These are phyloP conservation scores for Prasinococcaceae sp. DNA, from an alignment of 139 green algal species.

Conservation along the genomic window DNA sequence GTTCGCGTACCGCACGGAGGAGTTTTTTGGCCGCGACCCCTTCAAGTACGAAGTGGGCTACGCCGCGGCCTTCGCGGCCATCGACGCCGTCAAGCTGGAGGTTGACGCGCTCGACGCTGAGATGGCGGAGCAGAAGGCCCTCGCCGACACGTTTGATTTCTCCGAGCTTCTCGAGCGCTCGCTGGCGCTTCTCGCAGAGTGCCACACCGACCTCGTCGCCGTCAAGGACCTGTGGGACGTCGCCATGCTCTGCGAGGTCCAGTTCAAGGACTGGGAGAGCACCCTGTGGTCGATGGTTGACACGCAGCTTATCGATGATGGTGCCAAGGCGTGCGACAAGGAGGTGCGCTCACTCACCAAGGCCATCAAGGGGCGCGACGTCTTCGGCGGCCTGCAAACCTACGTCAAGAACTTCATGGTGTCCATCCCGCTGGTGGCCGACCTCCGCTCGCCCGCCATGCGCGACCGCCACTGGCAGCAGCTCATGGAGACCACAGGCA, in stretches of 20 bases:
- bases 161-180: constrained; percentile 23
- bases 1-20: constrained; percentile 9
- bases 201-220: constrained; percentile 43
- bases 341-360: constrained; percentile 44
- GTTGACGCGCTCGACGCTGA: constrained; percentile 15
- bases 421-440: constrained; percentile 55
- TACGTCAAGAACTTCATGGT: constrained; percentile 64
- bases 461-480: constrained; percentile 57
- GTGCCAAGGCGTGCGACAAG: constrained; percentile 69
- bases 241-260: constrained; percentile 42
- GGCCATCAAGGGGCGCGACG: constrained; percentile 45
- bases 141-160: constrained; percentile 73
- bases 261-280: constrained; percentile 52
- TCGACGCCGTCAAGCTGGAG: constrained; percentile 31
- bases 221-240: constrained; percentile 67
- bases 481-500: constrained; percentile 59
- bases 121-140: constrained; percentile 34
- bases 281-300: constrained; percentile 63
- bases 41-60: constrained; percentile 49
- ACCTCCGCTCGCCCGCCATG: constrained; percentile 59
- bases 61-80: constrained; percentile 37
- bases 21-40: constrained; percentile 39
- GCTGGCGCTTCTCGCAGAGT: constrained; percentile 20
- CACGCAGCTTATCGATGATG: constrained; percentile 66
- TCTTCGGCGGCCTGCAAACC: constrained; percentile 51